A percentile compares a stretch with the other conserved stretches of the same genome.
phyloP scores from a whole-genome alignment of 2,329 filamentous ascomycete genomes.

The Trichophyton benhamiae region DNA sequence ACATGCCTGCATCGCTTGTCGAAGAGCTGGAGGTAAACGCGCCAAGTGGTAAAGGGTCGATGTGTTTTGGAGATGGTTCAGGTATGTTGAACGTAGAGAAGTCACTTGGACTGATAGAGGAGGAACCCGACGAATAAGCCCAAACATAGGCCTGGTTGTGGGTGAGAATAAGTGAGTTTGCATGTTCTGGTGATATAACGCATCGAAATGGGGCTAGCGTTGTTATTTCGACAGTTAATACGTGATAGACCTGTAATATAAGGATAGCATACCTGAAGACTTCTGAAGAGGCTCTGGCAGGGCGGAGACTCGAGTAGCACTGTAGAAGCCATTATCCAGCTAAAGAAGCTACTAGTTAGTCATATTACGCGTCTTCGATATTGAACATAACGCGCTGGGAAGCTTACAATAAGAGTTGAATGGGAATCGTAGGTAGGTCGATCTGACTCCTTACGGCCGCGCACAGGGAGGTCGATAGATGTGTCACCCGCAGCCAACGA shows the following conservation, averaged over 20 bases:
- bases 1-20: conserved; percentile 68
- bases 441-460: neutral
- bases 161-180: conserved; percentile 69
- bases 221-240: neutral
- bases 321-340: conserved; percentile 76
- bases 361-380: neutral
- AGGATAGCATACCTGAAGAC: conserved; percentile 45
- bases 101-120: conserved; percentile 22
- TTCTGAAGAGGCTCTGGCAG: conserved; percentile 65
- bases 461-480: conserved; percentile 10
- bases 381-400: neutral
- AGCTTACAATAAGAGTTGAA: neutral
- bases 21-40: conserved; percentile 69
- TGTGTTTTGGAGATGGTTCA: conserved; percentile 48
- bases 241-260: neutral
- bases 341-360: conserved; percentile 28
- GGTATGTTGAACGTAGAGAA: conserved; percentile 67
- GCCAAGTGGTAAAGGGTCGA: conserved; percentile 66
- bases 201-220: conserved; percentile 51
- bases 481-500: neutral
- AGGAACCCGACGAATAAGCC: conserved; percentile 54
- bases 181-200: conserved; percentile 50
- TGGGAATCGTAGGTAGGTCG: conserved; percentile 1
- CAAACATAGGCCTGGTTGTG: conserved; percentile 75
- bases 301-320: conserved; percentile 70